Base-by-base conservation (phyloP, 2,329 filamentous ascomycete genomes). In the Ilyonectria robusta region DNA sequence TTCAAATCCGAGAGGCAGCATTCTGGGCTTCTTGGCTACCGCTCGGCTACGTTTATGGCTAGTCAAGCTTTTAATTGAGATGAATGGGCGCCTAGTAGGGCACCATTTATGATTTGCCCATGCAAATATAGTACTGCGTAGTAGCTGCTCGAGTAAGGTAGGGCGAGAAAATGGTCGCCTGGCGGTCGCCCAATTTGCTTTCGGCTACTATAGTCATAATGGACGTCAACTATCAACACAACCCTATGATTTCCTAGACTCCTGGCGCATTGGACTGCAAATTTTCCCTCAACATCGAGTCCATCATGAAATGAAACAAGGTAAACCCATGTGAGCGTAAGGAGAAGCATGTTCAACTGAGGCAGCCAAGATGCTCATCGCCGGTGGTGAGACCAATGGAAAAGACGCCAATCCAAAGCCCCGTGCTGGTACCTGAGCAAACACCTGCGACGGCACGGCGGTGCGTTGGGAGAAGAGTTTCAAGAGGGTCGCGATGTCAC, bases 401-500 rank as follows among this genome's bases (percentile, higher is more conserved):
- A 40, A 7, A 6, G 13, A 26, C 26, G 13, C 37, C 37, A 15
- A 6, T 17, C 40, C 40, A 42, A 40, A 37, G 42, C 35, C 42
- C 50, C 50, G 26, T 55, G 37, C 37, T 48, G 42, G 56, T 53
- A 53, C 35, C 26, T 46, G 51, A 50, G 29, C 29, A 47, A 37
- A 37, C 44, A 44, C 46, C 29, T 31, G 37, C 15, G 47, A 48
- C 48, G 48, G 53, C 48, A 50, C 50, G 60, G 48, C 50, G 40
- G 50, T 31, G 44, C 31, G 29, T 46, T 55, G 19, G 21, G 46
- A n/a, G 44, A 26, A 47, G 23, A 31, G 66, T 65, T 68, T 68
- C 62, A 65, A 47, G 33, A 59, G 42, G 17, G 62, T 47, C 54
- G 40, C 62, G 59, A 65, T 62, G 62, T 59, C 31, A 53, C 66